Percentiles rank a stretch among this genome's conserved stretches.
phyloP scores from a whole-genome alignment of 495 filamentous ascomycete species.

The Penicillium subrubescens region DNA sequence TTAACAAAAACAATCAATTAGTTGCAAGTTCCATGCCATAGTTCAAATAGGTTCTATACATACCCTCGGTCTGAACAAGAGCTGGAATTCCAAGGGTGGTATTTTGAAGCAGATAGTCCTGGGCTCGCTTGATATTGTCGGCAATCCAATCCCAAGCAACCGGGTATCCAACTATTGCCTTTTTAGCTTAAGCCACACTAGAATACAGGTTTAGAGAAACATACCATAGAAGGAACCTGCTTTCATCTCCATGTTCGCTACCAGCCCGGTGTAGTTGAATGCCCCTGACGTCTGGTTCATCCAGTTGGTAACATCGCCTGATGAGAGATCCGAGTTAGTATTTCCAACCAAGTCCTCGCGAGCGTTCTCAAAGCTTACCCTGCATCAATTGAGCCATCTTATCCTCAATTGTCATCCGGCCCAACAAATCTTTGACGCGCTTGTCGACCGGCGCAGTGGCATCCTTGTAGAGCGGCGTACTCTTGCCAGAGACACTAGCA shows the following conservation, averaged over 20 bases:
- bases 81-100: slow-evolving; percentile 69
- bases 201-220: not conserved
- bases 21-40: not conserved
- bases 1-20: slow-evolving; percentile 6
- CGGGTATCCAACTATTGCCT: slow-evolving; percentile 57
- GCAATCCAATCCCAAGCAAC: slow-evolving; percentile 63
- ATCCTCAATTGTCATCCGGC: slow-evolving; percentile 70
- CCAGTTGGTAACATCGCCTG: slow-evolving; percentile 72
- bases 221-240: slow-evolving; percentile 64
- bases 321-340: no score
- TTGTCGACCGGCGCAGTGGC: slow-evolving; percentile 59
- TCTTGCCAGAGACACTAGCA: slow-evolving; percentile 23
- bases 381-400: slow-evolving; percentile 69
- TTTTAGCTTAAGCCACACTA: not conserved
- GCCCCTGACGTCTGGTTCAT: slow-evolving; percentile 57
- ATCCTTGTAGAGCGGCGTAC: slow-evolving; percentile 59
- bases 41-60: not conserved
- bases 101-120: slow-evolving; percentile 65
- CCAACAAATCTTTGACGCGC: slow-evolving; percentile 63
- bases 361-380: slow-evolving; percentile 30
- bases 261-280: slow-evolving; percentile 66
- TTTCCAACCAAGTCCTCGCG: not conserved
- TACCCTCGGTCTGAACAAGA: slow-evolving; percentile 67
- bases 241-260: slow-evolving; percentile 62
- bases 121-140: slow-evolving; percentile 58